phyloP scores from a whole-genome alignment of 495 filamentous ascomycete species.

The Neurospora sp. region DNA sequence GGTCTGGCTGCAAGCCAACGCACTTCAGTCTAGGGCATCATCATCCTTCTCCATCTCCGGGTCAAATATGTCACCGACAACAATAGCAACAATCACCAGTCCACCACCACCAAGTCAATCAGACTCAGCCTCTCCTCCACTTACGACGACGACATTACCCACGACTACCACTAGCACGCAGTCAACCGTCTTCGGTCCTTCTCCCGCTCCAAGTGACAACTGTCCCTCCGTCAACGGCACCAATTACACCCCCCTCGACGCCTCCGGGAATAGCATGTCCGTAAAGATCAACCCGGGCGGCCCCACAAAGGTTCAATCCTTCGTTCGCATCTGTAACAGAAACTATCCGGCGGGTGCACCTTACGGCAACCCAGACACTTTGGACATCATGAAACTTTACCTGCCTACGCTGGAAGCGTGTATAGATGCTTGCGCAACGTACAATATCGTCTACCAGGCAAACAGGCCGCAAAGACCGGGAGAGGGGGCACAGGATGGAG shows the following conservation, averaged over 20 bases:
- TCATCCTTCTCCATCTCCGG: conserved; percentile 2
- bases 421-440: conserved; percentile 24
- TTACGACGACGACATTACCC: conserved; percentile 9
- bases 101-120: not conserved
- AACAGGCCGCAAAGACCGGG: not conserved
- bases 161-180: not conserved
- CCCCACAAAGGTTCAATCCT: conserved; percentile 13
- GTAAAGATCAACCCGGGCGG: not conserved
- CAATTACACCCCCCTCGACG: conserved; percentile 17
- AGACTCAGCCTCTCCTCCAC: not conserved
- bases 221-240: conserved; percentile 20
- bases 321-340: conserved; percentile 22
- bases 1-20: conserved; percentile 7
- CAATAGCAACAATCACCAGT: conserved; percentile 1
- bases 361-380: conserved; percentile 14
- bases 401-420: conserved; percentile 26
- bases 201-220: conserved; percentile 14
- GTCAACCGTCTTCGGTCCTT: not conserved
- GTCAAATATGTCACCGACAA: not conserved
- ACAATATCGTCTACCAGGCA: conserved; percentile 18
- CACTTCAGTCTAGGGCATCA: not conserved
- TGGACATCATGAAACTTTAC: conserved; percentile 24
- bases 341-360: conserved; percentile 16
- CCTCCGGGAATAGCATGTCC: conserved; percentile 16
- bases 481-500: not conserved